Percentiles rank a stretch among this genome's conserved stretches.
These are phyloP conservation scores for Penicillium canescens DNA, from an alignment of 495 filamentous ascomycete genomes.

Conservation along the genomic window DNA sequence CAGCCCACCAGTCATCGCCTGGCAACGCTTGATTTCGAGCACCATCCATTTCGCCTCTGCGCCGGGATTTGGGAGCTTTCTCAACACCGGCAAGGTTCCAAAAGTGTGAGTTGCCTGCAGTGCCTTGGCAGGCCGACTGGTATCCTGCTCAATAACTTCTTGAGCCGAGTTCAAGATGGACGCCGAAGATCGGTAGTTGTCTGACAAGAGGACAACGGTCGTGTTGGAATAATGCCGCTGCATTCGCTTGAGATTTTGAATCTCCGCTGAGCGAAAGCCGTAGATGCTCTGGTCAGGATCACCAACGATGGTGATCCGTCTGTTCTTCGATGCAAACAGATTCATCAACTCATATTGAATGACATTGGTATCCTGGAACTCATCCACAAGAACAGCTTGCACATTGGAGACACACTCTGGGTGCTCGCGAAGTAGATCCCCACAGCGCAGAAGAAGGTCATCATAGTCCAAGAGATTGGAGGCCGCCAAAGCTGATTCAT, in stretches of 20 bases:
- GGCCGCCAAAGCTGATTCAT: conserved; percentile 68
- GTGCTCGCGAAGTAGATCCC: conserved; percentile 71
- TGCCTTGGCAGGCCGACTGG: conserved; percentile 71
- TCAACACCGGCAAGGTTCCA: conserved; percentile 81
- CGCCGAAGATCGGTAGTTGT: conserved; percentile 93
- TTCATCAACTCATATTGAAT: conserved; percentile 96
- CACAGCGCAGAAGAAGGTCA: conserved; percentile 84
- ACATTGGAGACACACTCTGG: conserved; percentile 91
- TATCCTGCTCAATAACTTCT: conserved; percentile 90
- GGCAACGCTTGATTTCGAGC: conserved; percentile 73
- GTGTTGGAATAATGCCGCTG: conserved; percentile 74
- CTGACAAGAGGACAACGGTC: conserved; percentile 80
- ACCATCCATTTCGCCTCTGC: conserved; percentile 89
- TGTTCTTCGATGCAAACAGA: conserved; percentile 70
- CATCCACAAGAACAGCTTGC: conserved; percentile 90
- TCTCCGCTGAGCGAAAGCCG: conserved; percentile 95
- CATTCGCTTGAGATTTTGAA: conserved; percentile 83
- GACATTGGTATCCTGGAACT: conserved; percentile 96
- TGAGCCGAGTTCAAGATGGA: conserved; percentile 83
- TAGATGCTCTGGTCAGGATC: conserved; percentile 99
- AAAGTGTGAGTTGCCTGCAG: conserved; percentile 78
- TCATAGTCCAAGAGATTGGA: conserved; percentile 95
- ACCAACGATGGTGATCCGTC: conserved; percentile 88
- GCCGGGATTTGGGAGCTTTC: conserved; percentile 69
- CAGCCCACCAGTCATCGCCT: conserved; percentile 69